phyloP scores from a whole-genome alignment of 345 rosid genomes.

The Syzygium aqueum region DNA sequence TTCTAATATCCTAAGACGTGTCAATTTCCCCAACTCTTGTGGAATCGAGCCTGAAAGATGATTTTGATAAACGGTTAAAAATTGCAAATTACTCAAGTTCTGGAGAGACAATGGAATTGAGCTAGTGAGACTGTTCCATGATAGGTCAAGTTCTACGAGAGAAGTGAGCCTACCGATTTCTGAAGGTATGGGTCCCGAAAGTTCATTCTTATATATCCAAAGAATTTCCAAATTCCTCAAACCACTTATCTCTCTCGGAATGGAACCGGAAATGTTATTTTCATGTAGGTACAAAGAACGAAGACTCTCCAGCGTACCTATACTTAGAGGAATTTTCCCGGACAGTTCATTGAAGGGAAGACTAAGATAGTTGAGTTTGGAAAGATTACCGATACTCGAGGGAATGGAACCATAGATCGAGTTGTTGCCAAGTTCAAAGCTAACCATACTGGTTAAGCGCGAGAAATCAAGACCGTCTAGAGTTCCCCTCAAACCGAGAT shows the following conservation, averaged over 20 bases:
- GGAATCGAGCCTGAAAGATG: not conserved
- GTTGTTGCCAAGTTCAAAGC: not conserved
- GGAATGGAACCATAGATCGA: not conserved
- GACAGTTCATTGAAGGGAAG: not conserved
- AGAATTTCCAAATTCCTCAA: not conserved
- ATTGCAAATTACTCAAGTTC: too few relatives aligned
- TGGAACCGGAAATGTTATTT: not conserved
- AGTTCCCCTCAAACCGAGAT: not conserved
- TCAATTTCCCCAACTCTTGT: not conserved
- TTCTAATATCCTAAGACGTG: not conserved
- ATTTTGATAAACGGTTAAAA: not conserved
- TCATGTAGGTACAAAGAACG: fast-evolving
- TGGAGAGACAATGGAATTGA: too few relatives aligned
- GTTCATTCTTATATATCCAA: fast-evolving
- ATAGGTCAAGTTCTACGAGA: too few relatives aligned
- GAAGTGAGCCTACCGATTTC: not conserved
- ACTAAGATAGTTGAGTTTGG: not conserved
- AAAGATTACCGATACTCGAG: not conserved
- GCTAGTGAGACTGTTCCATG: too few relatives aligned
- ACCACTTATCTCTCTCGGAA: not conserved
- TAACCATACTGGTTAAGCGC: fast-evolving
- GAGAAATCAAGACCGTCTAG: not conserved
- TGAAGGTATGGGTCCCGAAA: not conserved
- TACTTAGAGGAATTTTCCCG: not conserved
- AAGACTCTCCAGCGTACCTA: not conserved